Evolutionary conservation across 306 rosid species (phyloP).

Genomic region (Abrus precatorius): DNA sequence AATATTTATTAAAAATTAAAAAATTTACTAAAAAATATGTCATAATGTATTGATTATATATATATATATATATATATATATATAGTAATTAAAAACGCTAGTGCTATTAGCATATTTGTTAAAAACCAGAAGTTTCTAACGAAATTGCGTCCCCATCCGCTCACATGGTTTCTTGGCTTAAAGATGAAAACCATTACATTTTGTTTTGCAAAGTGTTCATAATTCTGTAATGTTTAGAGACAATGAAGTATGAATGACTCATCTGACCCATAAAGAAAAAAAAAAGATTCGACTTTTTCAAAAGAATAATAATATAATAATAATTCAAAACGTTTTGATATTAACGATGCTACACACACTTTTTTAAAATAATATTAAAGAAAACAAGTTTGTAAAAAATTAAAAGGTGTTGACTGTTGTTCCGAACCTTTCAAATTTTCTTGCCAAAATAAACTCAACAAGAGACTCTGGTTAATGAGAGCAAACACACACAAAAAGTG

Average conservation of each 20-base stretch:
- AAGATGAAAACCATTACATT: not conserved
- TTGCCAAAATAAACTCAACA: no score
- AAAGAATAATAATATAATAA: not conserved
- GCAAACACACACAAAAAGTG: not conserved
- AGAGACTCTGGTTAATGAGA: no score
- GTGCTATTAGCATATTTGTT: no score
- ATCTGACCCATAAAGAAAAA: not conserved
- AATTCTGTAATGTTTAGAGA: not conserved
- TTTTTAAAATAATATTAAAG: no score
- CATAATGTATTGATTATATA: no score
- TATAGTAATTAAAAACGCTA: no score
- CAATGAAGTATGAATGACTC: not conserved
- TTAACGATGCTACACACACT: not conserved
- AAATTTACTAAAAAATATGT: no score
- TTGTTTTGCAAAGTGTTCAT: not conserved
- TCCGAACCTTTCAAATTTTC: no score
- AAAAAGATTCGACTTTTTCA: not conserved
- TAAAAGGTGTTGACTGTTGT: no score
- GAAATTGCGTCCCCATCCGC: not conserved
- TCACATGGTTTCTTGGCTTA: not conserved
- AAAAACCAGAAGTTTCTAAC: not conserved
- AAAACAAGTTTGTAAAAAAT: not conserved
- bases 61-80: no score
- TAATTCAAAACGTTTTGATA: not conserved
- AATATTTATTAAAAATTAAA: no score